These are phyloP conservation scores for Glycine latifolia DNA, from an alignment of 306 rosid species.

Conservation along the genomic window DNA sequence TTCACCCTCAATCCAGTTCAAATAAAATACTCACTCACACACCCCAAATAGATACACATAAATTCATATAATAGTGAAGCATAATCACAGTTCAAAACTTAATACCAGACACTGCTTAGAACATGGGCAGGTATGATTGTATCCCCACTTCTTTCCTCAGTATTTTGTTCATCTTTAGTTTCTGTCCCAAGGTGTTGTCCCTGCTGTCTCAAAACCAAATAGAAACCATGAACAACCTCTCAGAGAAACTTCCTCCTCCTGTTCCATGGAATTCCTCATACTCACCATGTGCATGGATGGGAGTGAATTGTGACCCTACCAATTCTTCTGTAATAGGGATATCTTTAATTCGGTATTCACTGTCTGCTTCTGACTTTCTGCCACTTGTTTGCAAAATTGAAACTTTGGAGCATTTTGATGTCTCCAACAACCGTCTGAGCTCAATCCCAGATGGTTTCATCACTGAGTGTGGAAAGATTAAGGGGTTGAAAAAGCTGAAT, in stretches of 20 bases:
- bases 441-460: conserved; percentile 62
- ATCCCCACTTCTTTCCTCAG: conserved; percentile 24
- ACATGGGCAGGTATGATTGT: conserved; percentile 59
- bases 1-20: conserved; percentile 37
- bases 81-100: not conserved
- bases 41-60: not conserved
- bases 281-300: conserved; percentile 79
- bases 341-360: conserved; percentile 47
- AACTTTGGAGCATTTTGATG: conserved; percentile 66
- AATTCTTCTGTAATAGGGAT: conserved; percentile 51
- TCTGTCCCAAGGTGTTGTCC: conserved; percentile 60
- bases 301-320: conserved; percentile 58
- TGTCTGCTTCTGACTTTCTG: conserved; percentile 56
- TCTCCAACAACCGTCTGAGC: conserved; percentile 54
- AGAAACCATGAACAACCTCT: conserved; percentile 54
- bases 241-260: conserved; percentile 9
- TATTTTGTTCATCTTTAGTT: conserved; percentile 43
- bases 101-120: not conserved
- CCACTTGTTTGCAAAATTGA: conserved; percentile 64
- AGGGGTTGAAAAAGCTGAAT: conserved; percentile 59
- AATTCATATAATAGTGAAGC: not conserved
- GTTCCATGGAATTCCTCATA: conserved; percentile 55
- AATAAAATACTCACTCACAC: not conserved
- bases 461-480: conserved; percentile 60
- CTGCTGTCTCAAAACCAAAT: conserved; percentile 60